A percentile compares a stretch with the other conserved stretches of the same genome.
Conservation (phyloP, 2,329 filamentous ascomycete genomes). For the Scopulariopsis brevicaulis region DNA sequence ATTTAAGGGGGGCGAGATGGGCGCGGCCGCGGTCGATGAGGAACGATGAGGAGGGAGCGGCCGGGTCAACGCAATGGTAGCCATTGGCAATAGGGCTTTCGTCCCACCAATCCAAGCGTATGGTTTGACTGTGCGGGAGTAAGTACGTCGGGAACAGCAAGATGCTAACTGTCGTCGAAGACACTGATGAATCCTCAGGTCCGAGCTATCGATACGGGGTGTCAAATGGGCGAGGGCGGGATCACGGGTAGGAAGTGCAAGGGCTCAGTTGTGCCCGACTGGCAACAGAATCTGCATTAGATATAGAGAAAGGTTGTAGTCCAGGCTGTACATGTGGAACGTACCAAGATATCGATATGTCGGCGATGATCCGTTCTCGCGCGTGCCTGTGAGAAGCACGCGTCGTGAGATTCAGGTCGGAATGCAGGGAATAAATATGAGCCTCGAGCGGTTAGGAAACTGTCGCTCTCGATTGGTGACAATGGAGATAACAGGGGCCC, state of each 20-base stretch:
- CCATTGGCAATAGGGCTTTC: constrained; percentile 24
- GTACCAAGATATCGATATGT: not conserved
- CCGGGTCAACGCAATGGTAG: constrained; percentile 41
- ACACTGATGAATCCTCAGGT: not conserved
- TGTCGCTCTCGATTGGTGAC: not conserved
- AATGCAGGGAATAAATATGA: not conserved
- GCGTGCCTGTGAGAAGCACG: not conserved
- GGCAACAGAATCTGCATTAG: not conserved
- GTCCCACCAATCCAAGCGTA: not conserved
- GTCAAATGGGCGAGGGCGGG: not conserved
- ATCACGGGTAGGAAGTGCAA: not conserved
- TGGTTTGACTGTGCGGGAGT: not conserved
- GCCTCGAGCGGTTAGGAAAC: not conserved
- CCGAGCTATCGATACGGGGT: not conserved
- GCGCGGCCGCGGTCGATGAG: constrained; percentile 20
- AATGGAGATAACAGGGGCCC: not conserved
- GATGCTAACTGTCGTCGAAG: not conserved
- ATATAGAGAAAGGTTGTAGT: not conserved
- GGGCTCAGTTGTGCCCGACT: not conserved
- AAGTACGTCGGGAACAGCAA: not conserved
- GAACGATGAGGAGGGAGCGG: constrained; percentile 32
- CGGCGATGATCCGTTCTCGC: not conserved
- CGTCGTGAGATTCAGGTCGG: not conserved
- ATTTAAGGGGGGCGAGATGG: not conserved
- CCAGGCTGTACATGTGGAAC: not conserved